Evolutionary conservation across 2,329 filamentous ascomycete species (phyloP).

Genomic region (Epichloe elymi): DNA sequence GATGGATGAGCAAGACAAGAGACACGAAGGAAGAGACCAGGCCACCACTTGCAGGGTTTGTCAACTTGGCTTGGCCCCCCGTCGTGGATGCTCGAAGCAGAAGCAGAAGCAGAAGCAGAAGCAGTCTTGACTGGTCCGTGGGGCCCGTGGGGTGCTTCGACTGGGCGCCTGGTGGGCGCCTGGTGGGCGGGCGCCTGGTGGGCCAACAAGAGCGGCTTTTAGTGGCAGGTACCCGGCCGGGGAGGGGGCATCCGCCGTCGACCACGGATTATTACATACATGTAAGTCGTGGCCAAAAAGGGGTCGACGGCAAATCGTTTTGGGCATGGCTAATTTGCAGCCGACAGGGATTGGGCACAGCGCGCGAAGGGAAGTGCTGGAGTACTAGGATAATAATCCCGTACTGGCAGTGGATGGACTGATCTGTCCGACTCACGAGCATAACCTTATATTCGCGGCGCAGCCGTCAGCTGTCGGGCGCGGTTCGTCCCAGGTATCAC

Average conservation of each 20-base stretch:
- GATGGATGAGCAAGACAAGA: not conserved
- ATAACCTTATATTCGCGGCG: no score
- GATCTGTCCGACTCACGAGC: no score
- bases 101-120: no score
- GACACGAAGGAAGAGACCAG: not conserved
- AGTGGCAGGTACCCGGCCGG: constrained; percentile 4
- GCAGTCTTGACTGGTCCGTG: no score
- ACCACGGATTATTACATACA: not conserved
- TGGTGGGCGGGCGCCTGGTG: not conserved
- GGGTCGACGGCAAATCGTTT: not conserved
- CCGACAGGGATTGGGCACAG: not conserved
- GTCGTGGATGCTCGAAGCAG: not conserved
- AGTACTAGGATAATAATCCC: not conserved
- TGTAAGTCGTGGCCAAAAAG: not conserved
- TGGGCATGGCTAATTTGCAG: constrained; percentile 1
- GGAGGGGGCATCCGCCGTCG: not conserved
- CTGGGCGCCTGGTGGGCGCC: not conserved
- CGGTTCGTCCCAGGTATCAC: no score
- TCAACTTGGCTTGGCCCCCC: not conserved
- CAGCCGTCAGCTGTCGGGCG: no score
- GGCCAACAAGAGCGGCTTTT: constrained; percentile 2
- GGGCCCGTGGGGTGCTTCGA: not conserved
- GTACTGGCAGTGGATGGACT: not conserved
- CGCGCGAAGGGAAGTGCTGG: not conserved
- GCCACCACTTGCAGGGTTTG: not conserved